These are phyloP conservation scores for Lojkania enalia DNA, from an alignment of 2,329 filamentous ascomycete genomes.

Conservation along the genomic window DNA sequence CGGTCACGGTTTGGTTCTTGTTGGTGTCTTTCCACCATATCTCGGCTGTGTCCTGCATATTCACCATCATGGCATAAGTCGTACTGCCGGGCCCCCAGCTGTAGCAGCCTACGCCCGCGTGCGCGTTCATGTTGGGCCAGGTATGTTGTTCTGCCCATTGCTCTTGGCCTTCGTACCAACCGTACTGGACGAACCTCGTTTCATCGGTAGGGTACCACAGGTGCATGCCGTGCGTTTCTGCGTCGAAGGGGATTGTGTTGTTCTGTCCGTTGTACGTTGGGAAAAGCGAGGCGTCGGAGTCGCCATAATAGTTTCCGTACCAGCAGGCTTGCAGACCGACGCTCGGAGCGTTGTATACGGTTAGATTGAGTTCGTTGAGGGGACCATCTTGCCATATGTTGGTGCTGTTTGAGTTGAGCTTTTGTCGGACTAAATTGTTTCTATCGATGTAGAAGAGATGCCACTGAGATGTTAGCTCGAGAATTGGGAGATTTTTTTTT, in stretches of 20 bases:
- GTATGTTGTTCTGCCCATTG: conserved; percentile 42
- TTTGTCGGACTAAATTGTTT: conserved; percentile 45
- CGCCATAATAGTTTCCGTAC: conserved; percentile 67
- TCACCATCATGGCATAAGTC: conserved; percentile 51
- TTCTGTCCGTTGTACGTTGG: conserved; percentile 31
- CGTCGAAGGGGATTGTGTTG: conserved; percentile 28
- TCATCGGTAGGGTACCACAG: conserved; percentile 50
- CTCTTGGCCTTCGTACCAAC: conserved; percentile 45
- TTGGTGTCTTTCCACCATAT: conserved; percentile 53
- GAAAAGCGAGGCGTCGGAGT: conserved; percentile 45
- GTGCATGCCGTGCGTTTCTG: conserved; percentile 45
- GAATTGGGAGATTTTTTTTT: background rate
- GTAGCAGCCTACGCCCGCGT: conserved; percentile 51
- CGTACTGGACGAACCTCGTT: conserved; percentile 47
- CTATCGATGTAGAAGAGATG: conserved; percentile 49
- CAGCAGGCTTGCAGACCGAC: conserved; percentile 80
- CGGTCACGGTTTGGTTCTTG: conserved; percentile 29
- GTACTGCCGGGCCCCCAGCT: conserved; percentile 46
- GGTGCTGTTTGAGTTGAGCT: conserved; percentile 42
- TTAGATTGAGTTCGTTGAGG: conserved; percentile 72
- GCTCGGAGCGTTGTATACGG: conserved; percentile 87
- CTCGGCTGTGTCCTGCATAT: conserved; percentile 44
- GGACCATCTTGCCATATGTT: conserved; percentile 48
- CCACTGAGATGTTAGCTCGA: conserved; percentile 22
- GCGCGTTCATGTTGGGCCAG: conserved; percentile 47